Base-by-base conservation (phyloP, 805 yeast species). In the Saccharomycopsis fibuligera region DNA sequence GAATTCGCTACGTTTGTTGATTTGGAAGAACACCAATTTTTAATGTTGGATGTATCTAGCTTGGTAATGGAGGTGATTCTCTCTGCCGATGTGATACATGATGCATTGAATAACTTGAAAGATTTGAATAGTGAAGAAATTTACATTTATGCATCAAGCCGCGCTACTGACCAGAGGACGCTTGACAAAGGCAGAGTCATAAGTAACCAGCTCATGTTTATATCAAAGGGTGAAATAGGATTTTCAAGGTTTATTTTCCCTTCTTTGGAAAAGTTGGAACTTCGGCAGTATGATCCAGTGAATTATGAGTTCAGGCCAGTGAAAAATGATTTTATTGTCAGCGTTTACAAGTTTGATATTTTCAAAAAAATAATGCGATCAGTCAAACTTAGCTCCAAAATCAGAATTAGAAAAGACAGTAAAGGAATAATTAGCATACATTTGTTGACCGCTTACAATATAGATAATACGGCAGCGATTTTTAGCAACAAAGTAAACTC, bases 151-250 rank as follows among this genome's bases (percentile, higher is more conserved):
- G 74, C 72, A 5, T 64, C 68, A 12, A 58, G 53, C 21, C 49
- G 57, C 22, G 55, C 47, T 17, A 45, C 50, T 1, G 50, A 52
- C 16, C 62, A 62, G 25, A 60, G 59, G 27, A 58, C 65, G 2
- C 62, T 57, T 35, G 55, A 63, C 2, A 62, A 67, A 37, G 71
- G 72, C 3, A 58, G 62, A 3, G 37, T 44, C 17, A 47, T 25
- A 6, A 56, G 62, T 4, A 68, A 72, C 31, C 72, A 68, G 54
- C 62, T 82, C 41, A 68, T 73, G 23, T 72, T 88, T 46, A 74
- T 84, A 4, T 82, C 93, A 0, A 73, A 72, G 35, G 86, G 91
- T 9, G 84, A 81, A n/a, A 71, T 86, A 41, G 96, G 95, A 0
- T 69, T 72, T 45, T 79, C 86, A 35, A 81, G 83, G 58, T 67